Evolutionary conservation across 345 rosid genomes (phyloP).

Genomic region (Aquilaria malaccensis): DNA sequence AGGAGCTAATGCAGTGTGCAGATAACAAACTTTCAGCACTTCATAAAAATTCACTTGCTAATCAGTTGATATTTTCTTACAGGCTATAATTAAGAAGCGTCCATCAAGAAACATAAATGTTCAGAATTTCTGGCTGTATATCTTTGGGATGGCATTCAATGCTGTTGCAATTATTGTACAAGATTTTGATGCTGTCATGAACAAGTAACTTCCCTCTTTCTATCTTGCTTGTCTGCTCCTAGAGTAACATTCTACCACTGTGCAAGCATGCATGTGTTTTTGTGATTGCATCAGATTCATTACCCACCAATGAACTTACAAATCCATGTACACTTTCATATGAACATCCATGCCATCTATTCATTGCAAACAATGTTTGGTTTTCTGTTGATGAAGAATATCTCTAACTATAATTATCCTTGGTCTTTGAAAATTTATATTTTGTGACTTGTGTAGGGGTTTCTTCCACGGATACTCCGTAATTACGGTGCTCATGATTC

Average conservation of each 20-base stretch:
- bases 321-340: no score
- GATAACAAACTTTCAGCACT: slow-evolving; percentile 1
- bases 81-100: slow-evolving; percentile 92
- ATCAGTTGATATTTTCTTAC: slow-evolving; percentile 25
- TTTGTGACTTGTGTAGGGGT: slow-evolving; percentile 45
- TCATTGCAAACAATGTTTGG: no score
- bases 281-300: background rate
- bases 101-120: slow-evolving; percentile 95
- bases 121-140: slow-evolving; percentile 92
- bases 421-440: slow-evolving; percentile 1
- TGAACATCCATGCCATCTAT: background rate
- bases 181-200: slow-evolving; percentile 85
- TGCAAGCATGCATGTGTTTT: background rate
- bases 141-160: slow-evolving; percentile 95
- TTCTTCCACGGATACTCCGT: slow-evolving; percentile 95
- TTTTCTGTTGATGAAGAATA: no score
- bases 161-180: slow-evolving; percentile 81
- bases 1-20: background rate
- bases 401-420: background rate
- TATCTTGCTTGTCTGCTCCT: slow-evolving; percentile 9
- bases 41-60: background rate
- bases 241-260: background rate
- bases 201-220: slow-evolving; percentile 48
- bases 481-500: slow-evolving; percentile 80
- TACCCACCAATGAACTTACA: background rate